Evolutionary conservation across 2,329 filamentous ascomycete genomes (phyloP).

Genomic region (Scorias spongiosa): DNA sequence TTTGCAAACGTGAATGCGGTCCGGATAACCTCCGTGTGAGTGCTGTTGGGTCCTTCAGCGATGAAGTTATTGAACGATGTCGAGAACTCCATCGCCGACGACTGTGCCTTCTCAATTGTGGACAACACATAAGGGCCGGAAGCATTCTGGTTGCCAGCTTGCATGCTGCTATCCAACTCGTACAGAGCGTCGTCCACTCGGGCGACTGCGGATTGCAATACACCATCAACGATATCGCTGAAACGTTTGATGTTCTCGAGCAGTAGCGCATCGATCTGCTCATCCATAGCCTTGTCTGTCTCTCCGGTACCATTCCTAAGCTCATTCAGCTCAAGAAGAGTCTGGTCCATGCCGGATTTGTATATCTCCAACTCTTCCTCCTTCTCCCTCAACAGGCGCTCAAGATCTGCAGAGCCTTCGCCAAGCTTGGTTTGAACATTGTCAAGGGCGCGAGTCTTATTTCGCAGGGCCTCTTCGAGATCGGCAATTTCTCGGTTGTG

Average conservation of each 20-base stretch:
- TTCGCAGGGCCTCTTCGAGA: slow-evolving; percentile 76
- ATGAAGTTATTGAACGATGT: slow-evolving; percentile 98
- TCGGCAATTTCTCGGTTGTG: slow-evolving; percentile 97
- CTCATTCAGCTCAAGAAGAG: slow-evolving; percentile 81
- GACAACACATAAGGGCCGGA: slow-evolving; percentile 89
- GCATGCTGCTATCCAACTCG: slow-evolving; percentile 94
- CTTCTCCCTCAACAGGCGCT: slow-evolving; percentile 75
- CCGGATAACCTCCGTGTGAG: slow-evolving; percentile 81
- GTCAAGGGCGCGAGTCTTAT: slow-evolving; percentile 75
- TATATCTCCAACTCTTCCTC: slow-evolving; percentile 97
- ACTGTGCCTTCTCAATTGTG: slow-evolving; percentile 91
- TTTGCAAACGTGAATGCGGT: slow-evolving; percentile 82
- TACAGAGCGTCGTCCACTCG: slow-evolving; percentile 94
- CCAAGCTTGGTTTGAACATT: slow-evolving; percentile 64
- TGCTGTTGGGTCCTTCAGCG: slow-evolving; percentile 83
- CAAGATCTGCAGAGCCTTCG: slow-evolving; percentile 73
- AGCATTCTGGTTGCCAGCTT: slow-evolving; percentile 95
- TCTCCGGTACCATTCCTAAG: slow-evolving; percentile 48
- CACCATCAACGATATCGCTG: slow-evolving; percentile 93
- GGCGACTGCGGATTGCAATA: slow-evolving; percentile 81
- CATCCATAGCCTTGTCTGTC: slow-evolving; percentile 67
- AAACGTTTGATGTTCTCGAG: slow-evolving; percentile 81
- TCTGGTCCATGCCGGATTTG: slow-evolving; percentile 95
- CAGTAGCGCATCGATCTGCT: slow-evolving; percentile 80
- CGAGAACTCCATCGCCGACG: slow-evolving; percentile 90